Percentiles rank a stretch among this genome's conserved stretches.
Conservation (phyloP, 1,284 basidiomycete species). For the Sporisorium scitamineum region DNA sequence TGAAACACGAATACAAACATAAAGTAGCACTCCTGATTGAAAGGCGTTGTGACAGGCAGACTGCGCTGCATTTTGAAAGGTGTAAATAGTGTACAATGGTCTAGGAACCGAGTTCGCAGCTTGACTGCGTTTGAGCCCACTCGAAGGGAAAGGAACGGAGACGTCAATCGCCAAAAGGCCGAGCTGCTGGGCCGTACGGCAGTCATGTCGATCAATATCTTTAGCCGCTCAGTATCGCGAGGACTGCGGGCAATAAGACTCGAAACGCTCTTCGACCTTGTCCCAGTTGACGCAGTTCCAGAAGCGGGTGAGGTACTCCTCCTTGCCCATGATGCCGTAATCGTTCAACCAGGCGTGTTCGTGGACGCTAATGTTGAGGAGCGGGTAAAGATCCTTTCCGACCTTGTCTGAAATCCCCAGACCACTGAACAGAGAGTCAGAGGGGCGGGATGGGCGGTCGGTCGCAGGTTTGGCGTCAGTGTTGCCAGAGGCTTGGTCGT, state of each 20-base stretch:
- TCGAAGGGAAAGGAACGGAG: too few species aligned
- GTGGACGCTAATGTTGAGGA: constrained; percentile 86
- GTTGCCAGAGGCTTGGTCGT: constrained; percentile 51
- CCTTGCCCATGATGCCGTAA: constrained; percentile 94
- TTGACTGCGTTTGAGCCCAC: neutral
- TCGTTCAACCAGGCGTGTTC: constrained; percentile 92
- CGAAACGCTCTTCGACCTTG: constrained; percentile 55
- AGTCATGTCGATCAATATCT: neutral
- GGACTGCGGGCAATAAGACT: constrained; percentile 44
- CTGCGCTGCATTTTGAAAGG: constrained; percentile 16
- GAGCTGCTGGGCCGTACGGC: neutral
- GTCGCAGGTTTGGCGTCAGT: constrained; percentile 57
- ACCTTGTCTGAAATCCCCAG: constrained; percentile 49
- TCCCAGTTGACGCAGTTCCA: constrained; percentile 90
- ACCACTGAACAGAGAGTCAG: constrained; percentile 36
- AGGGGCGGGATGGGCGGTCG: constrained; percentile 28
- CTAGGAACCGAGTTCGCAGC: neutral
- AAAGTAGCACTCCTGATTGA: neutral
- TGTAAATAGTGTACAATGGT: constrained; percentile 40
- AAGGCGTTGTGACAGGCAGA: neutral
- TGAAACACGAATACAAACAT: constrained; percentile 2
- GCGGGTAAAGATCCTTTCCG: constrained; percentile 78
- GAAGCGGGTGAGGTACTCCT: constrained; percentile 87
- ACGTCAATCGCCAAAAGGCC: neutral
- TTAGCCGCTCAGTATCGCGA: constrained; percentile 14